Base-by-base conservation (phyloP, 352 stramenopile genomes). In the Pythium biforme region DNA sequence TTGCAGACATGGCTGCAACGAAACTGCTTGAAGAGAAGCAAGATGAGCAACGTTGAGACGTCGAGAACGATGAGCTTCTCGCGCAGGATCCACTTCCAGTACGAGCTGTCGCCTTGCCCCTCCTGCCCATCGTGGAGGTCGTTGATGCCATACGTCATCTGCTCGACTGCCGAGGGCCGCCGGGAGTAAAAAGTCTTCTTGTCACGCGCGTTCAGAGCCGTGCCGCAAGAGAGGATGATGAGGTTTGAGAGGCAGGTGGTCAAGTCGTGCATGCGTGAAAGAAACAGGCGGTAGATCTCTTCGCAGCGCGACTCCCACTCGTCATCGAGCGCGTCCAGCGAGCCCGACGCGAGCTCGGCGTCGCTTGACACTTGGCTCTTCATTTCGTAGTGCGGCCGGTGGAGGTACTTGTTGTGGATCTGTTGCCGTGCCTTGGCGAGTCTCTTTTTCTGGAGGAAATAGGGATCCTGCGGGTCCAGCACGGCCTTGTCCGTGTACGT, bases 151-250 rank as follows among this genome's bases (percentile, higher is more conserved):
- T 81, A 82, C 6, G 48, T 53, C 45, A 63, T 70, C 64, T 83
- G 75, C 20, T 89, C 77, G 22, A 60, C 68, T 48, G 73, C 62
- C 1, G 83, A 91, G 10, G 75, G 75, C 15, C 76, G 76, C 50
- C 83, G 76, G 19, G 79, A 89, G 58, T 83, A 90, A 37, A 91
- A 91, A 10, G 79, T 90, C 53, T 89, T 90, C 58, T 94, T 94
- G 59, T 94, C 84, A 19, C 82, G 78, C 9, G 78, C 82, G 48
- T 88, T 88, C 41, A 90, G 45, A 11, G 80, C 82, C 19, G 73
- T 89, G 1, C 82, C 82, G 40, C 81, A 89, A 12, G 77, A 88
- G 17, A 92, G 60, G 2, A 74, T 84, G 52, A 90, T 72, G 11
- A 94, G 55, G 55, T 89, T 88, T 27, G 77, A 73, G 25, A 94